Conservation (phyloP, 371 early-diverging fungal species). For the Lichtheimia ornata region DNA sequence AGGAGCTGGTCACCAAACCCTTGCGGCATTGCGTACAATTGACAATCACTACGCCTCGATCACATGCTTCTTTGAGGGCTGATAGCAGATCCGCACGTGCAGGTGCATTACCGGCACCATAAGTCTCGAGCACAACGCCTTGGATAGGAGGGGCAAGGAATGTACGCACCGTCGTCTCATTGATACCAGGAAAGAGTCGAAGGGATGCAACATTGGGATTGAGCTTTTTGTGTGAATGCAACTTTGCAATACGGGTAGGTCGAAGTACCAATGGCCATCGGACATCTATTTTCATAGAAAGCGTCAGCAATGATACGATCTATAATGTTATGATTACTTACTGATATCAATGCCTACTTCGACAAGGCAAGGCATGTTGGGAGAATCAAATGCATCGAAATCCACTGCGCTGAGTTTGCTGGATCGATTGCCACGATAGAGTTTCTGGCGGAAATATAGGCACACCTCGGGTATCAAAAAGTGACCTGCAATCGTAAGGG, state of each 20-base stretch:
- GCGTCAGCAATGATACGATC: neutral
- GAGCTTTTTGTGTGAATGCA: conserved; percentile 81
- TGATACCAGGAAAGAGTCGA: conserved; percentile 95
- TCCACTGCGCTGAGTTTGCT: conserved; percentile 93
- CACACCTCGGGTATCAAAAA: conserved; percentile 97
- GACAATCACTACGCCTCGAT: conserved; percentile 93
- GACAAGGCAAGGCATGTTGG: conserved; percentile 89
- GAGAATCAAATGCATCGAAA: conserved; percentile 96
- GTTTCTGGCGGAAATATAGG: conserved; percentile 91
- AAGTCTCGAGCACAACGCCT: conserved; percentile 95
- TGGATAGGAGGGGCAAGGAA: conserved; percentile 86
- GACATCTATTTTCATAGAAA: conserved; percentile 65
- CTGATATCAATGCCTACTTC: conserved; percentile 93
- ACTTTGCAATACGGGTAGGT: conserved; percentile 83
- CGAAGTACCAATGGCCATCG: conserved; percentile 88
- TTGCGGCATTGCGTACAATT: conserved; percentile 92
- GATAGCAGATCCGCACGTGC: conserved; percentile 80
- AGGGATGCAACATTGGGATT: conserved; percentile 89
- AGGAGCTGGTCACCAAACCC: conserved; percentile 88
- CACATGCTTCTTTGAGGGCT: conserved; percentile 85
- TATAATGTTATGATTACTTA: conserved; percentile 24
- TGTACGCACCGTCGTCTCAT: conserved; percentile 80
- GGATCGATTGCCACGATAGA: conserved; percentile 95
- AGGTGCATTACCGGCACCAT: conserved; percentile 96
- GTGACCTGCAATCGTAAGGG: conserved; percentile 91